These are phyloP conservation scores for Lachnellula occidentalis DNA, from an alignment of 2,329 filamentous ascomycete species.

Conservation along the genomic window DNA sequence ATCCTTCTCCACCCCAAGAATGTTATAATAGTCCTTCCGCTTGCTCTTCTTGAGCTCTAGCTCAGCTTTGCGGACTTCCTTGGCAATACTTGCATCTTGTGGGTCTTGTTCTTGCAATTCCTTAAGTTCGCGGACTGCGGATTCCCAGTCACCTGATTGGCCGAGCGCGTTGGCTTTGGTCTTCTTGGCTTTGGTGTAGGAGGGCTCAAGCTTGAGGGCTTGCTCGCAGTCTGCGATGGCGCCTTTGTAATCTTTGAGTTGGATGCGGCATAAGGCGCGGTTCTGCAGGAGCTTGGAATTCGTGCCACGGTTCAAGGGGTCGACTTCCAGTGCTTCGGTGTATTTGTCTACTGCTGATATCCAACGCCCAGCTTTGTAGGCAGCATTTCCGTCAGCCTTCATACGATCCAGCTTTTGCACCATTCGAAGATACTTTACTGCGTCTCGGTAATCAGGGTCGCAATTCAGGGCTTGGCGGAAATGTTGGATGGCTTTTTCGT, in stretches of 20 bases:
- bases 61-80: conserved; percentile 85
- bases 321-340: conserved; percentile 73
- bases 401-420: conserved; percentile 89
- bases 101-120: conserved; percentile 77
- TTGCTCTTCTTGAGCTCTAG: conserved; percentile 96
- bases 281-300: conserved; percentile 96
- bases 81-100: conserved; percentile 70
- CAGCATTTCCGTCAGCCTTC: conserved; percentile 87
- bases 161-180: conserved; percentile 89
- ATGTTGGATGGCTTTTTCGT: conserved; percentile 88
- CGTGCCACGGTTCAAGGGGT: conserved; percentile 82
- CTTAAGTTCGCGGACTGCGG: conserved; percentile 85
- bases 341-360: conserved; percentile 81
- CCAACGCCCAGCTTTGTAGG: conserved; percentile 82
- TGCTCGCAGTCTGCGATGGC: conserved; percentile 83
- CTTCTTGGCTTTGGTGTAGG: conserved; percentile 86
- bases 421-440: conserved; percentile 80
- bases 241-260: conserved; percentile 75
- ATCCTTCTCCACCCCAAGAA: conserved; percentile 81
- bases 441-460: conserved; percentile 86
- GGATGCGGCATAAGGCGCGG: conserved; percentile 76
- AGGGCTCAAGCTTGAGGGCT: conserved; percentile 75
- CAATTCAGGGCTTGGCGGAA: conserved; percentile 85
- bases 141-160: conserved; percentile 84
- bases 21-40: conserved; percentile 98